These are phyloP conservation scores for Eremothecium sinecaudum DNA, from an alignment of 1,139 yeast genomes.

Conservation along the genomic window DNA sequence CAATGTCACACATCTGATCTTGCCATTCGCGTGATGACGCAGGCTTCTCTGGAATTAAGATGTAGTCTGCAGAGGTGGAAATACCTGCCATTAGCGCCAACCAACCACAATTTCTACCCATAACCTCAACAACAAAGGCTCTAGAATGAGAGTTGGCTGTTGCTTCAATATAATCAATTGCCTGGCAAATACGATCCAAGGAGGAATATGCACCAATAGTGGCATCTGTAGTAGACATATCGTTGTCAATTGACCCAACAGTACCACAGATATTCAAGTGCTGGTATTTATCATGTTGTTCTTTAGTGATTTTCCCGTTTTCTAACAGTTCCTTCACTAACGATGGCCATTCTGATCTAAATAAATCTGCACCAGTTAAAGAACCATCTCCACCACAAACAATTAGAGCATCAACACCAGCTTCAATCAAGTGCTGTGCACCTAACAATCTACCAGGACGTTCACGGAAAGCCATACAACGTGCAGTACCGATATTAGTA, in stretches of 20 bases:
- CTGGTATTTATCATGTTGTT: constrained; percentile 50
- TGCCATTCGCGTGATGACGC: constrained; percentile 53
- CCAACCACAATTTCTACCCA: constrained; percentile 91
- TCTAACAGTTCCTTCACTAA: constrained; percentile 60
- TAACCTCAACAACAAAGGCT: constrained; percentile 79
- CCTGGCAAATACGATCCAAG: constrained; percentile 64
- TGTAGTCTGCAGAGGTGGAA: constrained; percentile 73
- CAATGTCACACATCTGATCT: constrained; percentile 55
- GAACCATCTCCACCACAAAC: constrained; percentile 99
- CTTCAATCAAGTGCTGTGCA: constrained; percentile 71
- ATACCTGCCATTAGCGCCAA: constrained; percentile 75
- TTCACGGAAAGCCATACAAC: constrained; percentile 78
- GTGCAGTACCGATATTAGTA: constrained; percentile 91
- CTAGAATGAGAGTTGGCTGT: constrained; percentile 77
- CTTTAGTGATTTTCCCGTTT: constrained; percentile 44
- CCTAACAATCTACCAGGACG: constrained; percentile 74
- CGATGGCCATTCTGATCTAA: constrained; percentile 90
- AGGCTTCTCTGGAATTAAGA: constrained; percentile 74
- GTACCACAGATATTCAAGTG: constrained; percentile 86
- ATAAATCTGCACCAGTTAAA: constrained; percentile 90
- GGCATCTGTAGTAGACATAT: constrained; percentile 74
- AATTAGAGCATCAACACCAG: constrained; percentile 89
- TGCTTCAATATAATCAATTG: constrained; percentile 75
- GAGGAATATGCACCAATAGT: constrained; percentile 78
- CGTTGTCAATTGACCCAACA: constrained; percentile 85